Base-by-base conservation (phyloP, 352 stramenopile species). In the Saprolegnia parasitica region DNA sequence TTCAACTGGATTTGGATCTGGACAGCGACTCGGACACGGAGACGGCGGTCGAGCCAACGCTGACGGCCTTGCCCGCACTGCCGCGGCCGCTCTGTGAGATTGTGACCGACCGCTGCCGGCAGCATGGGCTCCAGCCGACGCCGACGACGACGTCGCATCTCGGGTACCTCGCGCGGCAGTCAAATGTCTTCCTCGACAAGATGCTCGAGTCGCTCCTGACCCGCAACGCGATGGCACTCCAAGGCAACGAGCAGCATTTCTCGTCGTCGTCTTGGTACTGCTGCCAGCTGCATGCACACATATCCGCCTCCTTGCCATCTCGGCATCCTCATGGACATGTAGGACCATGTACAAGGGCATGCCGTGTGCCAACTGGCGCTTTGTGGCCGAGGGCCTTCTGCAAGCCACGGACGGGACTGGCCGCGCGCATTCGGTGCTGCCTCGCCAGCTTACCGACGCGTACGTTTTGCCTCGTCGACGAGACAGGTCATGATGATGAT, bases 171-270 rank as follows among this genome's bases (percentile, higher is more conserved):
- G 63, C 50, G 10, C 63, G 63, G 20, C 10, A 10, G 20, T 9
- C 63, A 10, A 40, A 23, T 26, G 54, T 49, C 9, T 70, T 70
- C 21, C 15, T 23, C 16, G 63, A 70, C 29, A 49, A 24, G 54
- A 37, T 70, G 5, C 46, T 70, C 20, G 63, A 70, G n/a, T 50
- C 47, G 32, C 49, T 70, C 10, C 29, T 70, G 8, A 24, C 29
- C 20, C 46, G 50, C 20, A 70, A 70, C 26, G 63, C 63, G 4
- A 52, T 57, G 15, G 63, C 63, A 4, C 39, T 70, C 4, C 46
- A 70, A 61, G 63, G 63, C 49, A 60, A 70, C 54, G 63, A 70
- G n/a, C 46, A 70, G 23, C 10, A 70, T 5, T 70, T 61, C 37
- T 52, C 35, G 23, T 37, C 15, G 11, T 21, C 46, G 1, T 37